A percentile compares a stretch with the other conserved stretches of the same genome.
Conservation (phyloP, 495 filamentous ascomycete genomes). For the Chaetomium tenue region DNA sequence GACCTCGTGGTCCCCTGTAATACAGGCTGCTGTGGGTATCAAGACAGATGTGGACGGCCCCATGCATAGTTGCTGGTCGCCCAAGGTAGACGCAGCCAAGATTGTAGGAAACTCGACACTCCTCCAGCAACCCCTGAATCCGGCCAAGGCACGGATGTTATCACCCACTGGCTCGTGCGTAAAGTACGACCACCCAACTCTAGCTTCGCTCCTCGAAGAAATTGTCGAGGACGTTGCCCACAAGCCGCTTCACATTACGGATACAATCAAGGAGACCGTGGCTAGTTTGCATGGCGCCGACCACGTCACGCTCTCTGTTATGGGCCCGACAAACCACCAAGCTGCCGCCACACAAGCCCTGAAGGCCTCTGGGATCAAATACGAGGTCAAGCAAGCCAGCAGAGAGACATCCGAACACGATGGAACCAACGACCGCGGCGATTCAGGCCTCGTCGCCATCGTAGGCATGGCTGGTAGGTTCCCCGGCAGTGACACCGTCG, state of each 20-base stretch:
- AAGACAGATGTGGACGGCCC: not conserved
- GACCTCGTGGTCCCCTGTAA: not conserved
- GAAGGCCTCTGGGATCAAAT: not conserved
- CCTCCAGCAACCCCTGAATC: constrained; percentile 2
- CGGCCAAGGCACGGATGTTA: not conserved
- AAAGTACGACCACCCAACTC: not conserved
- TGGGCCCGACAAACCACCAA: not conserved
- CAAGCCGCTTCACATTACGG: not conserved
- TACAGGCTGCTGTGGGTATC: not conserved
- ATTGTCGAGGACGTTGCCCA: not conserved
- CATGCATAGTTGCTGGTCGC: not conserved
- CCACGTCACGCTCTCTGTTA: not conserved
- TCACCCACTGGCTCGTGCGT: not conserved
- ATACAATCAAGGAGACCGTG: not conserved
- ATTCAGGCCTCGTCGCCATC: not conserved
- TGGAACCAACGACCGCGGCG: not conserved
- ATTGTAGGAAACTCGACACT: not conserved
- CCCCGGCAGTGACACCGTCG: not conserved
- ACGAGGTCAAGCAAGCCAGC: not conserved
- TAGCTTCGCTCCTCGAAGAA: not conserved
- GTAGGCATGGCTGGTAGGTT: not conserved
- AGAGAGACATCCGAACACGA: not conserved
- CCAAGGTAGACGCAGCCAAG: not conserved
- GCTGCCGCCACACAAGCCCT: not conserved
- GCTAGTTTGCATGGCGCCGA: not conserved